Evolutionary conservation across 108 stramenopile species (phyloP).

Genomic region (Pseudonitzschia pungens): DNA sequence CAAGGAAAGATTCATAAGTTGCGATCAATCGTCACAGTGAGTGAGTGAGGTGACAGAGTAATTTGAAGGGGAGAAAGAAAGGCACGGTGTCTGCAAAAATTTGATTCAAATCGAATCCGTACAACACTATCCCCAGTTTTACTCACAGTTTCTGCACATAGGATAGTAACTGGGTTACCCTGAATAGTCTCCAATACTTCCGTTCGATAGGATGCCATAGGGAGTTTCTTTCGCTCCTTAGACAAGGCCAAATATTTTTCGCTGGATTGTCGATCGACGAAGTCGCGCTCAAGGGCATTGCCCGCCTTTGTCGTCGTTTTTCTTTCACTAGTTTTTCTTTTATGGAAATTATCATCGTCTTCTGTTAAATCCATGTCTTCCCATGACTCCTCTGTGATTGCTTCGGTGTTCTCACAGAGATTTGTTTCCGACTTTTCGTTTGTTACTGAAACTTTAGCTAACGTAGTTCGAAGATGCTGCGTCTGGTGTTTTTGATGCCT

Average conservation of each 20-base stretch:
- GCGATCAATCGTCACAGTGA: not conserved
- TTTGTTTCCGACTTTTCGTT: not conserved
- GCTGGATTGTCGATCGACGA: constrained; percentile 36
- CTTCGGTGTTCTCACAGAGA: no score
- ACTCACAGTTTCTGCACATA: constrained; percentile 61
- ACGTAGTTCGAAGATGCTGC: no score
- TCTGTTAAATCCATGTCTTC: constrained; percentile 20
- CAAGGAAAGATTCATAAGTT: not conserved
- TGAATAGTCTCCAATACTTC: constrained; percentile 46
- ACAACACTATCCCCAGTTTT: not conserved
- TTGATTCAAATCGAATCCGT: not conserved
- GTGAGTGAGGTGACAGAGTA: not conserved
- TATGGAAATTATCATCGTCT: constrained; percentile 16
- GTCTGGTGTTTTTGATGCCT: not conserved
- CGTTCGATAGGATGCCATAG: constrained; percentile 52
- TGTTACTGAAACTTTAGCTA: not conserved
- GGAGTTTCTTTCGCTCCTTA: constrained; percentile 41
- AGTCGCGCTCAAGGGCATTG: constrained; percentile 32
- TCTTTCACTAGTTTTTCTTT: not conserved
- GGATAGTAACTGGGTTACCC: constrained; percentile 53
- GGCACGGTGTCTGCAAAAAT: not conserved
- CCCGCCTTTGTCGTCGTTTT: constrained; percentile 15
- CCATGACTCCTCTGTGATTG: not conserved
- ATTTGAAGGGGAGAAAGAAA: not conserved
- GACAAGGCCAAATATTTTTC: constrained; percentile 44